Percentiles rank a stretch among this genome's conserved stretches.
These are phyloP conservation scores for Choanephora cucurbitarum DNA, from an alignment of 371 early-diverging fungal genomes.

Conservation along the genomic window DNA sequence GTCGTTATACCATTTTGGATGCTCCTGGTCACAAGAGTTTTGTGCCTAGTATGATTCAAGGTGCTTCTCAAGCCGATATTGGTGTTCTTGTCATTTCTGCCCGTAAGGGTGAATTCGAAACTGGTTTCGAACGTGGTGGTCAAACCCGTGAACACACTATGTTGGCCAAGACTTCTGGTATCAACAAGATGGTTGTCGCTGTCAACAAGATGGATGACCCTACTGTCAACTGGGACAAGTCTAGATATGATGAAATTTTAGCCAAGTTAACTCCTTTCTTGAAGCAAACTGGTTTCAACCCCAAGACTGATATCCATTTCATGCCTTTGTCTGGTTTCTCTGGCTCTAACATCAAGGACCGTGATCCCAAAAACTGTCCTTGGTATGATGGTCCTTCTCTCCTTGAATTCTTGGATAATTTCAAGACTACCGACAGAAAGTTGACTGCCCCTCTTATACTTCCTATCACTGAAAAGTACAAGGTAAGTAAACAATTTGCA, in stretches of 20 bases:
- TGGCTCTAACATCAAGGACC: slow-evolving; percentile 95
- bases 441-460: slow-evolving; percentile 87
- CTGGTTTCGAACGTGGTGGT: slow-evolving; percentile 99
- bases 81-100: slow-evolving; percentile 98
- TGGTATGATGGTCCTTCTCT: slow-evolving; percentile 96
- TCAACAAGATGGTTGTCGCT: slow-evolving; percentile 88
- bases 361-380: slow-evolving; percentile 58
- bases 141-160: slow-evolving; percentile 99
- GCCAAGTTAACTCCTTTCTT: slow-evolving; percentile 88
- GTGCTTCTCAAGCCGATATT: slow-evolving; percentile 97
- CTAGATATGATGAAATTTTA: slow-evolving; percentile 87
- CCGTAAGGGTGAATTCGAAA: slow-evolving; percentile 99
- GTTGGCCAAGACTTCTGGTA: slow-evolving; percentile 96
- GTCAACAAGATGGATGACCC: slow-evolving; percentile 99
- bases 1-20: slow-evolving; percentile 95
- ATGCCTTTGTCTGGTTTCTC: slow-evolving; percentile 96
- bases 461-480: slow-evolving; percentile 93
- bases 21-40: slow-evolving; percentile 99
- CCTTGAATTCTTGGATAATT: slow-evolving; percentile 81
- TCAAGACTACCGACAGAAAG: slow-evolving; percentile 83
- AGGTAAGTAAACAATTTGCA: slow-evolving; percentile 45
- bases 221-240: slow-evolving; percentile 93
- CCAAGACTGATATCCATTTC: slow-evolving; percentile 83
- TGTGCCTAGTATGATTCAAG: slow-evolving; percentile 99
- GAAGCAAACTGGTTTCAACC: slow-evolving; percentile 89